Conservation (phyloP, 1,139 yeast species). For the Zygosaccharomyces sapae region DNA sequence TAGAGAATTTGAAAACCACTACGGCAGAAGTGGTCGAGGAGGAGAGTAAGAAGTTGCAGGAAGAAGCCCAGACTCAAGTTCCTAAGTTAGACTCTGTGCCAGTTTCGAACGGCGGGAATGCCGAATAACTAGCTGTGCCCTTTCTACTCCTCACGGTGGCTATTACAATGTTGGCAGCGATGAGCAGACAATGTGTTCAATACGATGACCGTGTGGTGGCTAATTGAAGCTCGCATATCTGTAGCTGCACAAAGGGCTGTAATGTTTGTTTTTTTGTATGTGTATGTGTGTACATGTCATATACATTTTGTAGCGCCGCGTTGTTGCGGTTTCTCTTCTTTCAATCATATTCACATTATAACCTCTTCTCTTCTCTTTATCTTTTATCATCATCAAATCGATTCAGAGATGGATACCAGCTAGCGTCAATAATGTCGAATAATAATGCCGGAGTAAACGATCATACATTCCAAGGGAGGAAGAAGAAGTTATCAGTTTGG, state of each 20-base stretch:
- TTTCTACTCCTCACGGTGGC: slow-evolving; percentile 5
- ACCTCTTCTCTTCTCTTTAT: not conserved
- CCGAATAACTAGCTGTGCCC: slow-evolving; percentile 4
- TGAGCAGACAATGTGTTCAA: not conserved
- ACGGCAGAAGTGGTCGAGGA: slow-evolving; percentile 12
- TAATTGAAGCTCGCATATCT: not conserved
- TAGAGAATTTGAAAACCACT: slow-evolving; percentile 27
- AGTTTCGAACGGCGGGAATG: slow-evolving; percentile 7
- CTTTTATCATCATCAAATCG: not conserved
- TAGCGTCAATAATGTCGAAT: not conserved
- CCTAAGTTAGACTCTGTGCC: slow-evolving; percentile 7
- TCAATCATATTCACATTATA: not conserved
- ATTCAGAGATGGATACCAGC: no score
- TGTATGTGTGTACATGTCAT: not conserved
- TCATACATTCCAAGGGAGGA: slow-evolving; percentile 26
- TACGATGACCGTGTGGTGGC: not conserved
- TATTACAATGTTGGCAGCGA: not conserved
- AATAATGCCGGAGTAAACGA: slow-evolving; percentile 12
- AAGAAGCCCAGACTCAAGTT: not conserved
- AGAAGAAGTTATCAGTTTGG: slow-evolving; percentile 33
- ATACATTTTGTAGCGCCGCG: not conserved
- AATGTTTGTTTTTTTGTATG: slow-evolving; percentile 1
- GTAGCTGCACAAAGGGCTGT: not conserved
- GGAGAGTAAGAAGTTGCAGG: slow-evolving; percentile 5
- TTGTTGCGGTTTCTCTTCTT: not conserved